Base-by-base conservation (phyloP, 805 yeast species). In the Metschnikowia santaceciliae region DNA sequence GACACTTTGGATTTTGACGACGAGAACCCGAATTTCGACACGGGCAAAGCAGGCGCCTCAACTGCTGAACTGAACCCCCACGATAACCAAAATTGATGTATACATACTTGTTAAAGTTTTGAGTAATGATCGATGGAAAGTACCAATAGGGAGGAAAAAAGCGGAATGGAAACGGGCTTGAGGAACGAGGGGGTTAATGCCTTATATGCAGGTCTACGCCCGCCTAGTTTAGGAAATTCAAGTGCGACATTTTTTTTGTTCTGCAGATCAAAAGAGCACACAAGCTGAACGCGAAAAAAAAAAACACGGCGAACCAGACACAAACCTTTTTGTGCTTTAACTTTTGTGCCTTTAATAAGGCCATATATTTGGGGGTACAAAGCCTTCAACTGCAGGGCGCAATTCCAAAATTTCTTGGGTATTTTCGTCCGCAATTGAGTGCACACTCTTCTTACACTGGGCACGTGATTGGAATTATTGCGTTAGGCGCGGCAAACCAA, bases 141-240 rank as follows among this genome's bases (percentile, higher is more conserved):
- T 44, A 44, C 47, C 40, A 44, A 44, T 44, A 17, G 40, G 40
- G 47, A 44, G 47, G 47, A 44, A 44, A 44, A 44, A 44, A 44
- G 40, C 39, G 47, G 40, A 22, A 44, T 17, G 39, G 39, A 44
- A 44, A 19, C 41, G 40, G 22, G 41, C 40, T 44, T 35, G 47
- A 44, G 40, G 33, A 43, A 33, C 46, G 39, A 32, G 47, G 47
- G 47, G 47, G 39, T 22, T 44, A 36, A 26, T 26, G 17, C 14
- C 39, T 23, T 44, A 36, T 44, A 23, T 11, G 47, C 47, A 35
- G 47, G 41, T 20, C 22, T 33, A 23, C 41, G 40, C 47, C 41
- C 47, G 41, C 47, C 47, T 23, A n/a, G 47, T 44, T 36, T 42
- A 32, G 46, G 40, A 44, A 44, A 44, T 15, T 44, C 32, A 26